Percentiles rank a stretch among this genome's conserved stretches.
Conservation (phyloP, 108 stramenopile species). For the Cyclotella distinguenda region DNA sequence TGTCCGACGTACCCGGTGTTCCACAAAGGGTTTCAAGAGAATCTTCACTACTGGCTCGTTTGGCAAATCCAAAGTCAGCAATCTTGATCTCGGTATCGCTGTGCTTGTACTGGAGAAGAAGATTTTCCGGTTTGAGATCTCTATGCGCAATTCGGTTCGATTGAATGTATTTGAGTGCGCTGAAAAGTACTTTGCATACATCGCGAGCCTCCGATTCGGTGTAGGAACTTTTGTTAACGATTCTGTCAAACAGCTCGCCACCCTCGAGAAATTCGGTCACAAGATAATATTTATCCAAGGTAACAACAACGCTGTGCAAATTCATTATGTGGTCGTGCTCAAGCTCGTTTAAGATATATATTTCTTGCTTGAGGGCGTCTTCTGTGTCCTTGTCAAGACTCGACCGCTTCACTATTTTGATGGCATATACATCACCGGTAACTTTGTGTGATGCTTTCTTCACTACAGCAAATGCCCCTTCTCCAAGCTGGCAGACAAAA, state of each 20-base stretch:
- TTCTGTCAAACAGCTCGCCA: constrained; percentile 92
- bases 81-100: constrained; percentile 94
- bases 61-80: constrained; percentile 98
- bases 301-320: constrained; percentile 74
- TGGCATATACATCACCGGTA: constrained; percentile 48
- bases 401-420: constrained; percentile 62
- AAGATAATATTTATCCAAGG: constrained; percentile 57
- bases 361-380: constrained; percentile 59
- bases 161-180: constrained; percentile 88
- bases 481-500: constrained; percentile 46
- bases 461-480: constrained; percentile 73
- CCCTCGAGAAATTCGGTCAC: constrained; percentile 79
- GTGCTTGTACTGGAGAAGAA: constrained; percentile 64
- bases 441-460: constrained; percentile 53
- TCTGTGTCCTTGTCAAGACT: constrained; percentile 34
- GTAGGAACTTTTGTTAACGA: constrained; percentile 91
- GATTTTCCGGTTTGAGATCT: constrained; percentile 92
- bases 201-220: constrained; percentile 95
- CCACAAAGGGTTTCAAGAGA: constrained; percentile 73
- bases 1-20: constrained; percentile 68
- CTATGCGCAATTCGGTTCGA: constrained; percentile 80
- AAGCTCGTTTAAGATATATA: constrained; percentile 58
- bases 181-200: constrained; percentile 77
- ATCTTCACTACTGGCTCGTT: constrained; percentile 48
- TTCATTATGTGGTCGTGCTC: constrained; percentile 84